Base-by-base conservation (phyloP, 805 yeast genomes). In the Cyberlindnera nakhonratchasimensis region DNA sequence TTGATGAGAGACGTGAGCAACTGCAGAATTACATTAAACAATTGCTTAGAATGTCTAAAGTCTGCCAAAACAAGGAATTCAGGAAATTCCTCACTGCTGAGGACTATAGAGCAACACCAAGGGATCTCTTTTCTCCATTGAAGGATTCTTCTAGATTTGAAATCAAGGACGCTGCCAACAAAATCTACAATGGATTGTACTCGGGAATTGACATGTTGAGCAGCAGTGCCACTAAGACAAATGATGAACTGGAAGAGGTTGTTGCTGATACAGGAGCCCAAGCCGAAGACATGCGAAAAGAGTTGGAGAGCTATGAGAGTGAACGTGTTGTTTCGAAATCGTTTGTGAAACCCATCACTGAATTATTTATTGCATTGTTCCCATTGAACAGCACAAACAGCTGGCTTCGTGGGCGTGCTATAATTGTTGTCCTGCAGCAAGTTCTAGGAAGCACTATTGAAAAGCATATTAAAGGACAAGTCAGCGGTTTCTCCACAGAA, bases 381-480 rank as follows among this genome's bases (percentile, higher is more conserved):
- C 79, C 85, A 23, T 62, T 86, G 18, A 75, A 78, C 40, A 70
- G 67, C 35, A 71, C 85, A 2, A 79, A 78, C 35, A 77, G 79
- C 35, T 87, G 96, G 95, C 62, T 90, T 2, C 67, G 96, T 40
- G 97, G 96, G 0, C 69, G 89, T 33, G 96, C 96, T 0, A 69
- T 88, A 8, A 72, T 89, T 29, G 79, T 88, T 5, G 77, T 90
- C 4, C 64, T 90, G 40, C 96, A 89, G 60, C 96, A 88, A 58
- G 62, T 90, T 1, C 70, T 90, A 29, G 97, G 97, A 0, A 85
- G 91, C 2, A 84, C 96, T 0, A 82, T 90, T 39, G 96, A 90
- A 56, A 81, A 79, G 56, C 58, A 59, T 38, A 51, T 65, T 10
- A 60, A 62, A 34, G 70, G 72, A 22, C 65, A 65, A 44, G 60